Conservation (phyloP, 495 filamentous ascomycete species). For the Glarea lozoyensis region DNA sequence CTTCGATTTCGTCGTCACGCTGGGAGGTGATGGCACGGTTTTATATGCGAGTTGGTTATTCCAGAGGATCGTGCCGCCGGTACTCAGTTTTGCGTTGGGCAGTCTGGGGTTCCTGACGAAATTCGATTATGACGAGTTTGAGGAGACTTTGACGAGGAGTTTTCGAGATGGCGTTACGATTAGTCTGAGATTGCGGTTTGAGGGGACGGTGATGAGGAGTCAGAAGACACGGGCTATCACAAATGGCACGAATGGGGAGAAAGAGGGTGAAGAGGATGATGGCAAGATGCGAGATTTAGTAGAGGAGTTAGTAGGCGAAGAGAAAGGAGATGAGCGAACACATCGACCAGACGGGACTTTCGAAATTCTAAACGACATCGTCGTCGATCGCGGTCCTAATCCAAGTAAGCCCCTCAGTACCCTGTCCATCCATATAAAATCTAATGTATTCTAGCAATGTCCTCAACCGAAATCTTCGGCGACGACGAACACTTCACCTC, state of each 20-base stretch:
- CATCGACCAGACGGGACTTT: constrained; percentile 73
- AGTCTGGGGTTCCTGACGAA: constrained; percentile 94
- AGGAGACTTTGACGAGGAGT: constrained; percentile 57
- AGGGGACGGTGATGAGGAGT: constrained; percentile 89
- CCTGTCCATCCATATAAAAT: not conserved
- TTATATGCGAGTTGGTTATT: constrained; percentile 95
- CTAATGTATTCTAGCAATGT: constrained; percentile 55
- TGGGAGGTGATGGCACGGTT: constrained; percentile 96
- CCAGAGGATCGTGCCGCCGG: constrained; percentile 90
- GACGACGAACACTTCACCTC: constrained; percentile 93
- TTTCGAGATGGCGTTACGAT: constrained; percentile 82
- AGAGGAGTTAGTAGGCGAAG: constrained; percentile 79
- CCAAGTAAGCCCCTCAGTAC: constrained; percentile 29
- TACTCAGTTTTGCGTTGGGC: constrained; percentile 83
- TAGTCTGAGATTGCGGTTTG: constrained; percentile 81
- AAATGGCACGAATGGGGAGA: constrained; percentile 1
- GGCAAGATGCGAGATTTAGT: constrained; percentile 59
- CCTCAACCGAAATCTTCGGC: constrained; percentile 80
- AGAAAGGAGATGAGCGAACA: constrained; percentile 68
- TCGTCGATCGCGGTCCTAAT: constrained; percentile 87
- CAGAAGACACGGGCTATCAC: constrained; percentile 31
- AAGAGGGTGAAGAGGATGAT: constrained; percentile 18
- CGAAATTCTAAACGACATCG: constrained; percentile 88
- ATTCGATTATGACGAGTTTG: constrained; percentile 76
- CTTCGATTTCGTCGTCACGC: constrained; percentile 88